Conservation (phyloP, 2,329 filamentous ascomycete genomes). For the Sclerotinia nivalis region DNA sequence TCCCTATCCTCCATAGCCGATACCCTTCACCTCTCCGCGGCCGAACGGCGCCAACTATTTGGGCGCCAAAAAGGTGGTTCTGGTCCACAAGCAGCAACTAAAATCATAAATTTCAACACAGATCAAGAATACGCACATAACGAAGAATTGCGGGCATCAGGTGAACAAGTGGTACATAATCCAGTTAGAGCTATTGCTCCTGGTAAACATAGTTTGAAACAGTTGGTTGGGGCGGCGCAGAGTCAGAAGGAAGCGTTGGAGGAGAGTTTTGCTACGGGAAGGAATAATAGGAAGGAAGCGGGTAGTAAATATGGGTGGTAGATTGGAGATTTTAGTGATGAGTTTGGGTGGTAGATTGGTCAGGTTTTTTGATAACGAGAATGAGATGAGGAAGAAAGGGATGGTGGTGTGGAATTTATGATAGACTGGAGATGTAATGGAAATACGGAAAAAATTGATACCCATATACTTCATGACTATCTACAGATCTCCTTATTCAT, state of each 20-base stretch:
- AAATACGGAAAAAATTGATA: not conserved
- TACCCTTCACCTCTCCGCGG: conserved; percentile 75
- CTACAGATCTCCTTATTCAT: not conserved
- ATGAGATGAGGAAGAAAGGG: not conserved
- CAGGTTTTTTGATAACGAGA: not conserved
- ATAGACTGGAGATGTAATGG: not conserved
- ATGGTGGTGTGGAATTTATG: not conserved
- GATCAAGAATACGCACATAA: conserved; percentile 86
- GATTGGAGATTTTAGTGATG: not conserved
- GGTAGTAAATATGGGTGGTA: conserved; percentile 83
- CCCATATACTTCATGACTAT: not conserved
- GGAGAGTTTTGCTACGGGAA: conserved; percentile 84
- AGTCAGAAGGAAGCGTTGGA: conserved; percentile 85
- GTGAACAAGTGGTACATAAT: conserved; percentile 72
- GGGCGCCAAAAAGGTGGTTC: conserved; percentile 59
- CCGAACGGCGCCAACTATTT: conserved; percentile 80
- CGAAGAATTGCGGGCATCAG: conserved; percentile 69
- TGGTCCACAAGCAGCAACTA: conserved; percentile 49
- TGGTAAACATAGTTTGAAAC: conserved; percentile 85
- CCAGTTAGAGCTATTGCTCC: conserved; percentile 80
- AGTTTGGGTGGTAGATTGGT: not conserved
- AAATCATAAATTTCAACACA: conserved; percentile 83
- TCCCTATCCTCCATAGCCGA: conserved; percentile 71
- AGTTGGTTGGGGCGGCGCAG: conserved; percentile 80
- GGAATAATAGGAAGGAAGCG: conserved; percentile 77